Evolutionary conservation across 2,329 filamentous ascomycete genomes (phyloP).

Genomic region (Apiospora aurea): DNA sequence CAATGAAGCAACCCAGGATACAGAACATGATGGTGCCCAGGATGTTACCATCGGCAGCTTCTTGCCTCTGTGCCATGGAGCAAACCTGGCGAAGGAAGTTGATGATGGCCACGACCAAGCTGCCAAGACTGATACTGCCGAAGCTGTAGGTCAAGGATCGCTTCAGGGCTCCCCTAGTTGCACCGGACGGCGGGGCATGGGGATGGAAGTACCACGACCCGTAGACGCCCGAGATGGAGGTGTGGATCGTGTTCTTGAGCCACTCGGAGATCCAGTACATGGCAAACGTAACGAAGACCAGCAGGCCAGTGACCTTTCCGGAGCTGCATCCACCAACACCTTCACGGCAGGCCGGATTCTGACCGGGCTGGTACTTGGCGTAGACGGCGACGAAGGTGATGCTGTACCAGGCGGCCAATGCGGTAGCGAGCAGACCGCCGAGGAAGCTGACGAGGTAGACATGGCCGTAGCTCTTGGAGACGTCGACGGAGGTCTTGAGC

Average conservation of each 20-base stretch:
- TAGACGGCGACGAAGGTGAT: slow-evolving; percentile 89
- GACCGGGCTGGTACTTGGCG: slow-evolving; percentile 76
- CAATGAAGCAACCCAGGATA: slow-evolving; percentile 77
- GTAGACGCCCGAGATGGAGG: slow-evolving; percentile 86
- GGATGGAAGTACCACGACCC: slow-evolving; percentile 91
- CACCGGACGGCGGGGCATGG: slow-evolving; percentile 73
- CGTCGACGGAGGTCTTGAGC: slow-evolving; percentile 85
- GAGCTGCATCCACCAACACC: slow-evolving; percentile 71
- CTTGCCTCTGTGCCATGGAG: slow-evolving; percentile 75
- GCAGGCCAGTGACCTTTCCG: slow-evolving; percentile 81
- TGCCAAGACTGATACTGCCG: slow-evolving; percentile 87
- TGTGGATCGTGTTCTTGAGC: slow-evolving; percentile 92
- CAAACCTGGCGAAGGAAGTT: slow-evolving; percentile 84
- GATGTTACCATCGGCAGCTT: slow-evolving; percentile 72
- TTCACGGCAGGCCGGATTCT: slow-evolving; percentile 59
- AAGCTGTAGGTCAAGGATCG: slow-evolving; percentile 90
- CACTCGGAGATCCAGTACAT: slow-evolving; percentile 95
- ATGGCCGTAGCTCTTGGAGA: slow-evolving; percentile 83
- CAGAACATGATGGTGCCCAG: slow-evolving; percentile 71
- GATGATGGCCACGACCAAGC: slow-evolving; percentile 84
- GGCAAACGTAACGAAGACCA: slow-evolving; percentile 89
- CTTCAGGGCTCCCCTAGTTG: slow-evolving; percentile 83
- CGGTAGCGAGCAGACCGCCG: slow-evolving; percentile 78
- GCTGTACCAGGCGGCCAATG: slow-evolving; percentile 84
- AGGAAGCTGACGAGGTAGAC: slow-evolving; percentile 87